A percentile compares a stretch with the other conserved stretches of the same genome.
Evolutionary conservation across 805 yeast species (phyloP).

Genomic region (Ogataea paraovalis): DNA sequence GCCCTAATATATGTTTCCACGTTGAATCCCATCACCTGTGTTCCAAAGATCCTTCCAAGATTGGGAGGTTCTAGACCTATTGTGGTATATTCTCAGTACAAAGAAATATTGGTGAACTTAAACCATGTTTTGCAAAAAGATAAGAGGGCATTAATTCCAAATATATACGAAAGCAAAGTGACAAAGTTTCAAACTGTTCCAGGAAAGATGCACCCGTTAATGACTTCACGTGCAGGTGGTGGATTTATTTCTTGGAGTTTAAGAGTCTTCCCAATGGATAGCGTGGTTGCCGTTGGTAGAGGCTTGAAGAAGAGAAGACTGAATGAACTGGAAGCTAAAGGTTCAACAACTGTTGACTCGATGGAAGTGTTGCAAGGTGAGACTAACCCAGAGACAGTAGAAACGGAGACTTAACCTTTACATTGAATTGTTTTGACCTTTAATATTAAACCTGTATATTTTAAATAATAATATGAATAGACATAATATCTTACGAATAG

Average conservation of each 20-base stretch:
- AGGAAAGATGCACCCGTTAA: conserved; percentile 90
- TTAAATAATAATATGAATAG: not conserved
- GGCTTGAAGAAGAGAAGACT: conserved; percentile 43
- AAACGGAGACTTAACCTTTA: not conserved
- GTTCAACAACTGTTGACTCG: conserved; percentile 6
- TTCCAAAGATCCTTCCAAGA: conserved; percentile 57
- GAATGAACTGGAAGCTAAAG: conserved; percentile 11
- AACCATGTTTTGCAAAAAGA: conserved; percentile 67
- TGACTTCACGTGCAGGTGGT: conserved; percentile 92
- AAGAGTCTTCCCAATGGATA: conserved; percentile 67
- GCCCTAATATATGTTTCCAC: conserved; percentile 73
- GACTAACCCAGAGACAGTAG: not conserved
- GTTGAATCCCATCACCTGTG: conserved; percentile 59
- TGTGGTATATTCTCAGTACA: conserved; percentile 75
- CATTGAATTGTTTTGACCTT: not conserved
- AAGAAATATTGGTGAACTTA: conserved; percentile 72
- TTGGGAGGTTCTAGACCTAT: conserved; percentile 85
- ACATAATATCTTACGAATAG: too few species aligned
- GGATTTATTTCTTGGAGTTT: conserved; percentile 82
- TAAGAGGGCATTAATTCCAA: conserved; percentile 73
- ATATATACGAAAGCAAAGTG: conserved; percentile 75
- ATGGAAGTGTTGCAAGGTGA: not conserved
- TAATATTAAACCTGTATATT: not conserved
- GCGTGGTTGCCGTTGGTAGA: conserved; percentile 66
- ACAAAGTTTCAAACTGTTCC: conserved; percentile 89